Percentiles rank a stretch among this genome's conserved stretches.
These are phyloP conservation scores for Echinochloa phyllopogon DNA, from an alignment of 176 grass and related monocot species.

Conservation along the genomic window DNA sequence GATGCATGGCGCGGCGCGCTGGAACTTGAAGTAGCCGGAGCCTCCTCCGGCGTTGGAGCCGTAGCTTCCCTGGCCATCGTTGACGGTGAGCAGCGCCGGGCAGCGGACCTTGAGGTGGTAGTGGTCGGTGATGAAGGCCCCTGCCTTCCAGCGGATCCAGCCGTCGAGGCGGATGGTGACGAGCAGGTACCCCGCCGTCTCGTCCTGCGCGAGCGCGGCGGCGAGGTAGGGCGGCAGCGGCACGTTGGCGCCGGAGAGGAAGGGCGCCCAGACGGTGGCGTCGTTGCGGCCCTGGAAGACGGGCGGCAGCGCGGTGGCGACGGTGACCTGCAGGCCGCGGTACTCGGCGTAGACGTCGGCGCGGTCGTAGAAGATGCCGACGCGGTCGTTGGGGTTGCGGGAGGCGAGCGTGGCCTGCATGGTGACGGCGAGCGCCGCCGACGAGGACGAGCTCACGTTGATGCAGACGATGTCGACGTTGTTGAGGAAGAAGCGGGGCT, in stretches of 20 bases:
- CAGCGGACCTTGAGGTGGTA: conserved; percentile 70
- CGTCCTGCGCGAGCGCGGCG: conserved; percentile 50
- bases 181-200: conserved; percentile 65
- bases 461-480: conserved; percentile 62
- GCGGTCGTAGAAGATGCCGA: conserved; percentile 84
- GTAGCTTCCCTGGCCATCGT: conserved; percentile 38
- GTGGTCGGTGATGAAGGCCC: conserved; percentile 51
- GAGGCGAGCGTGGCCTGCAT: conserved; percentile 63
- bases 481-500: conserved; percentile 71
- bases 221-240: conserved; percentile 54
- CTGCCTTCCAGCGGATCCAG: conserved; percentile 65
- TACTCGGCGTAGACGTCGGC: conserved; percentile 67
- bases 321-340: conserved; percentile 60
- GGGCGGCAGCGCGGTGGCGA: conserved; percentile 57
- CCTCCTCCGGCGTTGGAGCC: conserved; percentile 50
- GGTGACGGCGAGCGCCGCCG: conserved; percentile 51
- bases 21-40: conserved; percentile 61
- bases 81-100: conserved; percentile 69
- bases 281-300: conserved; percentile 71
- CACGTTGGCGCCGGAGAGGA: conserved; percentile 57
- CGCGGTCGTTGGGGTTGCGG: conserved; percentile 65
- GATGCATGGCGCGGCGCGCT: conserved; percentile 43
- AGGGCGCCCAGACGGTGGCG: conserved; percentile 67
- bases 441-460: conserved; percentile 51
- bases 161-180: conserved; percentile 65